Percentiles rank a stretch among this genome's conserved stretches.
These are phyloP conservation scores for Pichia eremophila DNA, from an alignment of 805 yeast species.

Conservation along the genomic window DNA sequence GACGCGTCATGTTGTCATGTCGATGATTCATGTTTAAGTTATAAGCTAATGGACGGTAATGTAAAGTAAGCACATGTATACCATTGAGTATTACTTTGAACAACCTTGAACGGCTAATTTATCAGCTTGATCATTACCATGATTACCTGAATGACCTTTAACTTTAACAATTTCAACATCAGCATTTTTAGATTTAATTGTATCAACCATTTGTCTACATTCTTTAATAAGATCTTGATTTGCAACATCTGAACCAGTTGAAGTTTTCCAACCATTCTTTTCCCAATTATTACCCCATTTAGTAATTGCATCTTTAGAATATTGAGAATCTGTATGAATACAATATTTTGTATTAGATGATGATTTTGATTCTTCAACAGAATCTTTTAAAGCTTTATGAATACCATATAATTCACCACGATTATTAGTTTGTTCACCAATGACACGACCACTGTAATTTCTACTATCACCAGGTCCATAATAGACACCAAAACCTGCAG, in stretches of 20 bases:
- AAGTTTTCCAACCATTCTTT: conserved; percentile 41
- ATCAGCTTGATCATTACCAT: conserved; percentile 77
- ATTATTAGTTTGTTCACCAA: conserved; percentile 60
- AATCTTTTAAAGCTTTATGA: conserved; percentile 39
- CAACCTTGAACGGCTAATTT: conserved; percentile 55
- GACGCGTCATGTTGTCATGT: not conserved
- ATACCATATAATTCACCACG: conserved; percentile 73
- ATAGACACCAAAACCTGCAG: conserved; percentile 70
- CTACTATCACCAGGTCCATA: conserved; percentile 48
- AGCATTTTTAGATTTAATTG: conserved; percentile 32
- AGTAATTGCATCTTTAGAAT: conserved; percentile 46
- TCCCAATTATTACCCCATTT: conserved; percentile 54
- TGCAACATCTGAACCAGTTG: conserved; percentile 35
- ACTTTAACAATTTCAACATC: conserved; percentile 49
- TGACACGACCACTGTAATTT: conserved; percentile 46
- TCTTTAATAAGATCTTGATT: conserved; percentile 43
- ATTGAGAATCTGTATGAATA: conserved; percentile 65
- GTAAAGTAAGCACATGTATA: not conserved
- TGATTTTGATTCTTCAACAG: conserved; percentile 26
- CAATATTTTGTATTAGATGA: conserved; percentile 19
- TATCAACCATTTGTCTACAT: conserved; percentile 19
- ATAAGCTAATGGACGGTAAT: too few relatives aligned
- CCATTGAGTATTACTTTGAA: not conserved
- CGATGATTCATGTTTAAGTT: too few relatives aligned
- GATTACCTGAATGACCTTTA: conserved; percentile 57